Conservation (phyloP, 73 alveolate species). For the Paramecium octaurelia region DNA sequence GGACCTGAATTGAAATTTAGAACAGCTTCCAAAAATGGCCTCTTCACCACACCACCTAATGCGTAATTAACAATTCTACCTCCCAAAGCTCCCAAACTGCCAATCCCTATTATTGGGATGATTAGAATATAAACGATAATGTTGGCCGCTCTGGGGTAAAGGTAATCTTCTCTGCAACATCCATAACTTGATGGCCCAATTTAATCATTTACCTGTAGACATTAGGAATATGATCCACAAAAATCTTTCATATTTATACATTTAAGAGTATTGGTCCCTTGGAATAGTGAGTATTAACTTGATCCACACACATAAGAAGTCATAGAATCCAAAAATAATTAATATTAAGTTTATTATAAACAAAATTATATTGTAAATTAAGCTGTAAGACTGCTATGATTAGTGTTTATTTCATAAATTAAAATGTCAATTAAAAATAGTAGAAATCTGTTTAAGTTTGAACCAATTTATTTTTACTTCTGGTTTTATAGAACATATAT, state of each 20-base stretch:
- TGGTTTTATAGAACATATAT: not conserved
- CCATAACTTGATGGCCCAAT: not conserved
- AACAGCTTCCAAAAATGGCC: not conserved
- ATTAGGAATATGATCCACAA: not conserved
- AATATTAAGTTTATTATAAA: too few species aligned
- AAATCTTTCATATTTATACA: too few species aligned
- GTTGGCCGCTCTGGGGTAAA: not conserved
- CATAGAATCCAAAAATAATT: not conserved
- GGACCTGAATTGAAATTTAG: not conserved
- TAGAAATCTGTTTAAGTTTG: not conserved
- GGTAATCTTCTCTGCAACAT: not conserved
- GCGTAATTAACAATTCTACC: not conserved
- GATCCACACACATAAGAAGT: not conserved
- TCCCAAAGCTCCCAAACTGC: slow-evolving; percentile 20
- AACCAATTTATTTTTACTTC: too few species aligned
- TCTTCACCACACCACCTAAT: slow-evolving; percentile 40
- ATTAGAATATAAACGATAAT: not conserved
- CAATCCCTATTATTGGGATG: not conserved
- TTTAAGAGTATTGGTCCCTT: not conserved
- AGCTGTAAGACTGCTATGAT: not conserved
- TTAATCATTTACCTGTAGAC: not conserved
- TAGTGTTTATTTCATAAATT: too few species aligned
- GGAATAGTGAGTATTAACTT: not conserved
- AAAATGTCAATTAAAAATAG: too few species aligned
- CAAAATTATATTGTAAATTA: too few species aligned